Evolutionary conservation across 139 green algal genomes (phyloP), one percentile per base, ranked within the genome.

Genomic region (Chlamydomonas applanata): DNA sequence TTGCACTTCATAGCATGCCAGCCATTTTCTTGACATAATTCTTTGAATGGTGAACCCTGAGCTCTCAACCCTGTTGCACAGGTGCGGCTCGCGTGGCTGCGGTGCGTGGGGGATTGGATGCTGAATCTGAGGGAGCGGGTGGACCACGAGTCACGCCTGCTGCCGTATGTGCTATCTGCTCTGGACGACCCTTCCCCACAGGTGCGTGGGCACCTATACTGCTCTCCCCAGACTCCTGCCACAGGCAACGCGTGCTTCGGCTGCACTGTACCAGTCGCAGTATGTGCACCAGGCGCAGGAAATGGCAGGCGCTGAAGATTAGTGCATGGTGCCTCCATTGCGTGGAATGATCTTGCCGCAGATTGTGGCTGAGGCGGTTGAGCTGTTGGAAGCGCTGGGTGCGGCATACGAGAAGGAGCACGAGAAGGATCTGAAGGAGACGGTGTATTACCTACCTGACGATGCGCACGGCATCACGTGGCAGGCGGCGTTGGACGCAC

Each of bases 91-190:
- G 87, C 86, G 72, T 92, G 90, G 25, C 44, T 93, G 68, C 53
- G 33, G 1, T 74, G 75, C 35, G 29, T 92, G 30, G 78, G 75
- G 35, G 80, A 87, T 73, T 94, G 89, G 89, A 79, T 94, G 84
- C 77, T 86, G 22, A 59, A 79, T 3, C 79, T 94, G 35, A 57
- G 66, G 3, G 86, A 92, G 76, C 83, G 89, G 1, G 56, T 81
- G 24, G 87, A 94, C 79, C 89, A 94, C 71, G 80, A 91, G 77
- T 27, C 79, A 9, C 70, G 89, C 4, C 89, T 94, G 70, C 78
- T 94, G 77, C 89, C 89, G 1, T 94, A 88, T 74, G 44, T 91
- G 49, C 73, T 94, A 17, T 83, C 65, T 29, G 87, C 77, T 0
- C 79, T 94, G 3, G 84, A 76, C 33, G 89, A 94, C 72, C 76